Conservation (phyloP, 1,284 basidiomycete species). For the Trametes pubescens region DNA sequence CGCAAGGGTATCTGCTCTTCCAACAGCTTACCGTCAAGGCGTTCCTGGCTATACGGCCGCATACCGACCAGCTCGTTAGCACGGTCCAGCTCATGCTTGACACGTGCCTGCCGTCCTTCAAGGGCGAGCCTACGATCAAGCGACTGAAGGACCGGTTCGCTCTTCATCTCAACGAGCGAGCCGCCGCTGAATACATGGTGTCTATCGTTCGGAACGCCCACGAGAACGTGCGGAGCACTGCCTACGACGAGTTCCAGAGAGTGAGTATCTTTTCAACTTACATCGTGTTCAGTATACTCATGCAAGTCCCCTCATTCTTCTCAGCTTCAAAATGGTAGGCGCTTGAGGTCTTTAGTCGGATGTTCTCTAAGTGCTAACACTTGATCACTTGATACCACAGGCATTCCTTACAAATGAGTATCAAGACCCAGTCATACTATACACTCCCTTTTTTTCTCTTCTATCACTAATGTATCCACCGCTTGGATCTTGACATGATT, state of each 20-base stretch:
- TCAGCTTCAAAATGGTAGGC: conserved; percentile 62
- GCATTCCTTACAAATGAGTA: conserved; percentile 61
- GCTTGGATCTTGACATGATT: too few relatives aligned
- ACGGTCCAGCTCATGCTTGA: conserved; percentile 95
- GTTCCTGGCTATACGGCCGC: conserved; percentile 93
- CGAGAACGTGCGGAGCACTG: conserved; percentile 91
- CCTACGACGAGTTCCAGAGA: conserved; percentile 93
- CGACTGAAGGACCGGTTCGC: conserved; percentile 90
- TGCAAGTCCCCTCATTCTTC: background rate
- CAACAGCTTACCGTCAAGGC: conserved; percentile 95
- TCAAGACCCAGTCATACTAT: background rate
- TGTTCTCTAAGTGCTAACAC: background rate
- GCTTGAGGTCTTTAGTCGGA: background rate
- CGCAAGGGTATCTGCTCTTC: conserved; percentile 94
- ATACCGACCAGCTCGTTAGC: conserved; percentile 89
- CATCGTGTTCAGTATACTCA: background rate
- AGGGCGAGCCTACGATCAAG: conserved; percentile 92
- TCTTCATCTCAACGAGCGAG: conserved; percentile 83
- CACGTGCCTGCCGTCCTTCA: conserved; percentile 95
- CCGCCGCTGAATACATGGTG: conserved; percentile 95
- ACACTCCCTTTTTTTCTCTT: background rate
- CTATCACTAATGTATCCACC: too few relatives aligned
- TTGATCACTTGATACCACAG: conserved; percentile 35
- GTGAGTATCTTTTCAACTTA: conserved; percentile 51
- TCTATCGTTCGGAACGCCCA: conserved; percentile 90